Evolutionary conservation across 345 rosid species (phyloP).

Genomic region (Eucalyptus regnans): DNA sequence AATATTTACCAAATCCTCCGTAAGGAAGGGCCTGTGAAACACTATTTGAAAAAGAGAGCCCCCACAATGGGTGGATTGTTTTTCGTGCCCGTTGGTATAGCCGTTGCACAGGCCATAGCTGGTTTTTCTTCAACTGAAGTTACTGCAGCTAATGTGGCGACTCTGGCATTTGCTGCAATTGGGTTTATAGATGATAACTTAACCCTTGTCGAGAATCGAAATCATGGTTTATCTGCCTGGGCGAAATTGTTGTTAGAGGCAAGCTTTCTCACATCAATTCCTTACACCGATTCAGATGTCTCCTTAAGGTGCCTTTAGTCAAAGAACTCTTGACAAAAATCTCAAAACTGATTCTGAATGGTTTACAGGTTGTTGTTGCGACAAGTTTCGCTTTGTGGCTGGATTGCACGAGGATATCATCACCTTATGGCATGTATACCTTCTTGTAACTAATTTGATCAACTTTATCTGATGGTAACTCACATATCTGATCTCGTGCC

Average conservation of each 20-base stretch:
- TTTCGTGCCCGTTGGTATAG: constrained; percentile 65
- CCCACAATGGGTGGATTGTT: constrained; percentile 91
- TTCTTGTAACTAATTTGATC: constrained; percentile 77
- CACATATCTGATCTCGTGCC: constrained; percentile 45
- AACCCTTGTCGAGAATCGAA: constrained; percentile 21
- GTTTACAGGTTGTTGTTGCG: constrained; percentile 55
- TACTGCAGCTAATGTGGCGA: constrained; percentile 52
- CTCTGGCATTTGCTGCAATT: constrained; percentile 57
- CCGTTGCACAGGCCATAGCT: constrained; percentile 43
- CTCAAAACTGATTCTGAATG: background rate
- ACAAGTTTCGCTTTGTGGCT: constrained; percentile 74
- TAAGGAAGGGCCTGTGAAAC: constrained; percentile 24
- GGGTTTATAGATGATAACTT: constrained; percentile 65
- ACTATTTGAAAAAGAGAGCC: constrained; percentile 35
- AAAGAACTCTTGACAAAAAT: background rate
- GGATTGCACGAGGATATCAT: constrained; percentile 42
- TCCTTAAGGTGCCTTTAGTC: background rate
- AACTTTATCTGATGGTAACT: constrained; percentile 71
- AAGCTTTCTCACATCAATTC: background rate
- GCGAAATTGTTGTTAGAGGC: constrained; percentile 67
- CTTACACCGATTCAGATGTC: background rate
- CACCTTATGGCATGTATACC: constrained; percentile 99
- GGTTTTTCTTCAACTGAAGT: constrained; percentile 61
- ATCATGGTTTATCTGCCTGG: constrained; percentile 38
- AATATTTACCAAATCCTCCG: constrained; percentile 31